Evolutionary conservation across 2,329 filamentous ascomycete genomes (phyloP), one percentile per base, ranked within the genome.

Genomic region (Fusarium dimerum): DNA sequence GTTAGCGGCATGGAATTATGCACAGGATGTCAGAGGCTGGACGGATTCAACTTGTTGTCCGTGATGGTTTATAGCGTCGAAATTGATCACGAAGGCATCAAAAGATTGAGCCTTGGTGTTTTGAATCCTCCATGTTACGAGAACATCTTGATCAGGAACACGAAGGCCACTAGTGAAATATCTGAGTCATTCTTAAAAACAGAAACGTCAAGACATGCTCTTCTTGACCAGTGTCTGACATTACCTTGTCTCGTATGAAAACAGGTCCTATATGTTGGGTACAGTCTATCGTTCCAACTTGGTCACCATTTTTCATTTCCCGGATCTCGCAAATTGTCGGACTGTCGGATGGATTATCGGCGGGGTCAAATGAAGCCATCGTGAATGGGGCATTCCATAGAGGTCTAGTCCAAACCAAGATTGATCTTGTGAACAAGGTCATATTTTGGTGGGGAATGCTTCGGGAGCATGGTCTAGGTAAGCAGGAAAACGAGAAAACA

Each of bases 271-370:
- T 26, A 5, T 26, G 20, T 7, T 26, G 20, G 20, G 20, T 26
- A 26, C 20, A 26, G 20, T 26, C 20, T 26, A 7, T 26, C 7
- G 20, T 38, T 45, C 44, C 40, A 40, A 39, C 42, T 50, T 17
- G 38, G 11, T 36, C 34, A 36, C 40, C 15, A n/a, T 16, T 20
- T 32, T 6, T 18, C 38, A 38, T 41, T 15, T 40, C 38, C 55
- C 54, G 54, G 41, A 56, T 60, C 57, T 51, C 57, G 50, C 40
- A 16, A 45, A 45, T 43, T 43, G 34, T 51, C 57, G 57, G 57
- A 43, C 55, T 56, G 47, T 60, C 57, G 57, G 57, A 51, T 52
- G 40, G 43, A 13, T 52, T 40, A 7, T 26, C 20, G 38, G 10
- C 12, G 6, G 17, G 57, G 47, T 56, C 57, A 60, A 46, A 46